Base-by-base conservation (phyloP, 257 asterid genomes). In the Cordia subcordata region DNA sequence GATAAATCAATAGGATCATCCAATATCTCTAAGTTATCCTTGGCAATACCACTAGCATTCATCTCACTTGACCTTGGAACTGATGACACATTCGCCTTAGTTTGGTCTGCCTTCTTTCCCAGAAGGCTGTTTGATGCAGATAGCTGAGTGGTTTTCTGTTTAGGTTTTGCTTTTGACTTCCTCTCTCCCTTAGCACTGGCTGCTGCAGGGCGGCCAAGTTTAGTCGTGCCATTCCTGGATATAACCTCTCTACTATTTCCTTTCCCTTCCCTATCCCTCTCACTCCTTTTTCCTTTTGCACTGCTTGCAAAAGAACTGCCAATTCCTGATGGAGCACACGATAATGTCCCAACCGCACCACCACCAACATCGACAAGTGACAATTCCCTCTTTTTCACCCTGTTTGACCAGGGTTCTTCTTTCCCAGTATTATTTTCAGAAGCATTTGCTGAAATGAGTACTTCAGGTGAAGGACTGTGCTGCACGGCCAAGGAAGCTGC, bases 1-100 rank as follows among this genome's bases (percentile, higher is more conserved):
- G 98, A 87, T 68, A 87, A 72, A 73, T 91, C 96, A 51, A 91
- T 82, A 55, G 98, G 94, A n/a, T 91, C 95, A 72, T 91, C 98
- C 85, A 90, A 58, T 69, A 76, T 75, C 62, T 81, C 96, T 71
- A 51, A 61, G 73, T 73, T 79, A 65, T 72, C 85, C 67, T 73
- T 75, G 60, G 60, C 75, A 55, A 33, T 70, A 52, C 79, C 77
- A 63, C 69, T 70, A 52, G 77, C 59, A 57, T 73, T 70, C 45
- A 74, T 60, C 66, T 79, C 85, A 79, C 74, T 81, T 63, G 95
- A 72, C 38, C 73, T 80, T 6, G 61, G 63, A 49, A 75, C 69
- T 58, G 87, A 79, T 55, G 84, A 42, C 45, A 76, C 67, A 42
- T 72, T 67, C 68, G 82, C 81, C 70, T 83, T 83, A 57, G 80